Percentiles rank a stretch among this genome's conserved stretches.
Conservation (phyloP, 2,329 filamentous ascomycete species). For the Podosphaera xanthii region DNA sequence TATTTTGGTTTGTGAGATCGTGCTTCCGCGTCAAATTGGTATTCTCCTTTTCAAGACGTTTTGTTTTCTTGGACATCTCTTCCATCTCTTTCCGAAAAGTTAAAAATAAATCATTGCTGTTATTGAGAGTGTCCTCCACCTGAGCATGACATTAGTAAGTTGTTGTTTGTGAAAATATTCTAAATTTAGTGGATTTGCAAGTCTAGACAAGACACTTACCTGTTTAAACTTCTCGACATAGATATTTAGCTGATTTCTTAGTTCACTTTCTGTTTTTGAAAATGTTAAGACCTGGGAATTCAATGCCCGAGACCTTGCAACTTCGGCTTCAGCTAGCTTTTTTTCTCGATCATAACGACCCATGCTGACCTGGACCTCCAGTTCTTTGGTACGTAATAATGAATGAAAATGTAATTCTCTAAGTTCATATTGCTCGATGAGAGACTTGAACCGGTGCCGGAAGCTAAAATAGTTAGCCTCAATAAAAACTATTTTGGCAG, state of each 20-base stretch:
- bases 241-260: constrained; percentile 86
- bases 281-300: constrained; percentile 87
- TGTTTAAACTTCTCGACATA: constrained; percentile 99
- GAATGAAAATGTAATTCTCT: constrained; percentile 88
- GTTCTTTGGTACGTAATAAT: constrained; percentile 76
- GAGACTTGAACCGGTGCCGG: constrained; percentile 74
- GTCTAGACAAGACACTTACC: constrained; percentile 29
- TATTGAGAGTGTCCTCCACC: constrained; percentile 97
- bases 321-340: constrained; percentile 66
- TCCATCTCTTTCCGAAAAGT: constrained; percentile 99
- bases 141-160: constrained; percentile 26
- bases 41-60: constrained; percentile 90
- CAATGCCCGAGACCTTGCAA: constrained; percentile 57
- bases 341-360: constrained; percentile 76
- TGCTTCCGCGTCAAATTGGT: constrained; percentile 77
- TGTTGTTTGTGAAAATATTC: background rate
- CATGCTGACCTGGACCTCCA: constrained; percentile 82
- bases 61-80: constrained; percentile 98
- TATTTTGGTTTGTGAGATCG: constrained; percentile 80
- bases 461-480: constrained; percentile 33
- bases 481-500: constrained; percentile 5
- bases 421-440: constrained; percentile 91
- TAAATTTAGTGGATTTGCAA: background rate
- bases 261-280: constrained; percentile 82
- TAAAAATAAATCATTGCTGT: constrained; percentile 90